Evolutionary conservation across 352 stramenopile genomes (phyloP).

Genomic region (Globisporangium echinulatum): DNA sequence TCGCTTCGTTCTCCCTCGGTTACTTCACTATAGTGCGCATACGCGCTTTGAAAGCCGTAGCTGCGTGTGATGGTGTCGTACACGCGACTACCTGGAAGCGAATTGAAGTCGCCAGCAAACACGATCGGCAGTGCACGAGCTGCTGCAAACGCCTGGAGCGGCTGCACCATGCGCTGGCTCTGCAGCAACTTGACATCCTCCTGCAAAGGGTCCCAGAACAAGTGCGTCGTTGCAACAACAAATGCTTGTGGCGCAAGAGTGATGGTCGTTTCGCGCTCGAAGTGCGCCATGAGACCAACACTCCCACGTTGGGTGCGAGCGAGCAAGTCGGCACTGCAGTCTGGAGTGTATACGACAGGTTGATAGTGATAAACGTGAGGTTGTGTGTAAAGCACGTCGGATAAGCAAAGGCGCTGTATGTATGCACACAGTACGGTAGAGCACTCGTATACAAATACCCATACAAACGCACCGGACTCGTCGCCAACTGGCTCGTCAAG

Average conservation of each 20-base stretch:
- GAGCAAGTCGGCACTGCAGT: conserved; percentile 47
- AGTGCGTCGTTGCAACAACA: conserved; percentile 70
- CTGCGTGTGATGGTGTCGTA: conserved; percentile 47
- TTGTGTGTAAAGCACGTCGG: not conserved
- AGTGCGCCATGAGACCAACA: conserved; percentile 52
- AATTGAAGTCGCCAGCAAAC: conserved; percentile 82
- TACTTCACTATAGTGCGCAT: conserved; percentile 33
- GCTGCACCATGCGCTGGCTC: conserved; percentile 40
- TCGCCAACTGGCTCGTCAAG: conserved; percentile 48
- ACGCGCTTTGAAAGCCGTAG: conserved; percentile 47
- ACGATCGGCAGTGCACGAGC: conserved; percentile 26
- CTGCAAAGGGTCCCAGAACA: conserved; percentile 81
- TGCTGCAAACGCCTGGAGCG: conserved; percentile 31
- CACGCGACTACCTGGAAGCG: conserved; percentile 65
- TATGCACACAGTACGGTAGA: too few species aligned
- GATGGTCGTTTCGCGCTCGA: conserved; percentile 17
- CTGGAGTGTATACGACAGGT: conserved; percentile 13
- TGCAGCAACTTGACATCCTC: conserved; percentile 84
- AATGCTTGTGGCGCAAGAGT: conserved; percentile 26
- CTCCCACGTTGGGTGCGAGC: conserved; percentile 40
- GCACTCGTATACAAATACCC: too few species aligned
- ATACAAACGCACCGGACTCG: conserved; percentile 32
- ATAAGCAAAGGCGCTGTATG: too few species aligned
- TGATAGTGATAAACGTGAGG: not conserved
- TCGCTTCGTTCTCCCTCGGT: conserved; percentile 13